Base-by-base conservation (phyloP, 805 yeast species). In the Metschnikowia continentalis region DNA sequence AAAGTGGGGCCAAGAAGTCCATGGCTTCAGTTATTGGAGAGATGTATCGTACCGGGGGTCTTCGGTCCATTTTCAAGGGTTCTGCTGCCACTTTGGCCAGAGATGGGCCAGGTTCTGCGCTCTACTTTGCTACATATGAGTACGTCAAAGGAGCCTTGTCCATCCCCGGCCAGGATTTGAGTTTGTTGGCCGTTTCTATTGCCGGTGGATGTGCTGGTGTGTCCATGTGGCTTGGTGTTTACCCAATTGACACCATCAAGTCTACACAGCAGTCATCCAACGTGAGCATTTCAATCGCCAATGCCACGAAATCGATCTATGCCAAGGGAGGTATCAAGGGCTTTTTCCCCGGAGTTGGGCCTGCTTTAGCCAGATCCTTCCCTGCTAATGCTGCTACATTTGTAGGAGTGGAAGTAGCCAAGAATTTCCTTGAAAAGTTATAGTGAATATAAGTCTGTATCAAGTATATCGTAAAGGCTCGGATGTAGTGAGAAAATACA, bases 381-480 rank as follows among this genome's bases (percentile, higher is more conserved):
- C 98, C 98, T 3, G 98, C 98, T 20, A 92, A 94, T 69, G 99
- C 99, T n/a, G 98, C 99, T 7, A 91, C 98, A 2, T 92, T 92
- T 73, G 79, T 90, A 35, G 99, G 98, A 43, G 98, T 92, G 32
- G 99, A 92, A 68, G 63, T 91, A 51, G 88, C 96, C 23, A 74
- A 69, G 56, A 70, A 72, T 54, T 66, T 67, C 54, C 64, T 74
- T 32, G 73, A 71, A 47, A 69, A 69, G 55, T 55, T 69, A 38
- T 52, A 47, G 32, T 17, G 43, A 37, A 46, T 38, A 46, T 8
- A 46, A 26, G 35, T 40, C 15, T 13, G 11, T 11, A 30, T 15
- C 6, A 19, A 20, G 41, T 17, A 19, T 10, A 2, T 17, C 10
- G n/a, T 14, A 19, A 14, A 39, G 35, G 19, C 41, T 36, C 42